Base-by-base conservation (phyloP, 176 grass and related monocot species). In the Aechmea fasciata region DNA sequence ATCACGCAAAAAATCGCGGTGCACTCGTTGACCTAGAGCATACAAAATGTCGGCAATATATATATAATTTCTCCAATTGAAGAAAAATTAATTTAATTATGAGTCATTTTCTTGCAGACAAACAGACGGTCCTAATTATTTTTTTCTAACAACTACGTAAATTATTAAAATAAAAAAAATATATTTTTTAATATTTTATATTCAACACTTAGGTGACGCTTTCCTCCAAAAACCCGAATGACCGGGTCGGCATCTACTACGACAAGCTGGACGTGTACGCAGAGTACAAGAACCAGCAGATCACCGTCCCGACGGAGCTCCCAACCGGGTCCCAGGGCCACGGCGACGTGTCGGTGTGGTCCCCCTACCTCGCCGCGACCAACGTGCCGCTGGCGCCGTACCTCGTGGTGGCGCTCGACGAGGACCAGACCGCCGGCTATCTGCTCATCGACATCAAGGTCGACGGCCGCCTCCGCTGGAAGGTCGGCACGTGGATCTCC, bases 401-500 rank as follows among this genome's bases (percentile, higher is more conserved):
- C 28, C 83, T 89, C 28, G 53, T 69, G 11, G 28, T 73, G 0
- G 74, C 88, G 0, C 59, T 91, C 9, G 68, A 71, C 0, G 80
- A 89, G 78, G 92, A 91, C 75, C 75, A 84, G 75, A 74, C 83
- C 0, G 85, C 92, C 0, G 92, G 92, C 1, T 91, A 91, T 33
- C 57, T 96, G 12, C 70, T 84, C n/a, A 10, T 96, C 67, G 66
- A 89, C 65, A 51, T 96, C 26, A 65, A 68, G 19, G 69, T 91
- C 13, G 75, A 89, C 3, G 92, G 92, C 0, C 65, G 3, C 49
- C 13, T 96, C 0, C 12, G 85, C 0, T 96, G 92, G 92, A 96
- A 91, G 77, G 85, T 91, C 5, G 88, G 88, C 10, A 49, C 83
- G 0, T 96, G 88, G 92, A 91, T 84, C 70, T 96, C 88, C 23